Evolutionary conservation across 2,329 filamentous ascomycete genomes (phyloP).

Genomic region (Apiospora koreana): DNA sequence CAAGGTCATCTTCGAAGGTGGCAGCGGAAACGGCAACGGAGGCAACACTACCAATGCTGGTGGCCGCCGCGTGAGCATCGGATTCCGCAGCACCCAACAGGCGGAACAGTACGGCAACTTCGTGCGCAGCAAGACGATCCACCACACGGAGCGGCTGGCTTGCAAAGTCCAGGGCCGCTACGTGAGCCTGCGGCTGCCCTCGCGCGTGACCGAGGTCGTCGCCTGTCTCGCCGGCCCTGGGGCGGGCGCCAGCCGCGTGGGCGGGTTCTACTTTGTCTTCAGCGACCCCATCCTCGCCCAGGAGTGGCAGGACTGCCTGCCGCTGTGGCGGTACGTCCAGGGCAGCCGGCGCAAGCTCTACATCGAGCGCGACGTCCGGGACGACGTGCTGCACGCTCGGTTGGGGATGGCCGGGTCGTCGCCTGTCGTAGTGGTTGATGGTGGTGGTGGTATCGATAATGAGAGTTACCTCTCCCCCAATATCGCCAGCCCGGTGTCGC

Average conservation of each 20-base stretch:
- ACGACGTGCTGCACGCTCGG: not conserved
- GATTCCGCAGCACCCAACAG: not conserved
- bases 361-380: not conserved
- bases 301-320: not conserved
- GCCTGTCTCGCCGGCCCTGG: not conserved
- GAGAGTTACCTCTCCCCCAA: not conserved
- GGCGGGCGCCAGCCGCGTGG: not conserved
- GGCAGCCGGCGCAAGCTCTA: not conserved
- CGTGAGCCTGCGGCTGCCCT: not conserved
- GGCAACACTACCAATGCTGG: not conserved
- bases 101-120: not conserved
- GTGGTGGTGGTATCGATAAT: not conserved
- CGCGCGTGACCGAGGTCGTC: not conserved
- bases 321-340: not conserved
- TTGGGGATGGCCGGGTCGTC: not conserved
- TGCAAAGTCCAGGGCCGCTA: not conserved
- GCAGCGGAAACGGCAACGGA: too few species aligned
- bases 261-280: not conserved
- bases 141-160: not conserved
- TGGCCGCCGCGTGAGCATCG: slow-evolving; percentile 1
- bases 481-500: not conserved
- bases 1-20: not conserved
- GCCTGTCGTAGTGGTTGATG: not conserved
- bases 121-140: not conserved
- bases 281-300: not conserved